Base-by-base conservation (phyloP, 306 rosid species). In the Hippophae gyantsensis region DNA sequence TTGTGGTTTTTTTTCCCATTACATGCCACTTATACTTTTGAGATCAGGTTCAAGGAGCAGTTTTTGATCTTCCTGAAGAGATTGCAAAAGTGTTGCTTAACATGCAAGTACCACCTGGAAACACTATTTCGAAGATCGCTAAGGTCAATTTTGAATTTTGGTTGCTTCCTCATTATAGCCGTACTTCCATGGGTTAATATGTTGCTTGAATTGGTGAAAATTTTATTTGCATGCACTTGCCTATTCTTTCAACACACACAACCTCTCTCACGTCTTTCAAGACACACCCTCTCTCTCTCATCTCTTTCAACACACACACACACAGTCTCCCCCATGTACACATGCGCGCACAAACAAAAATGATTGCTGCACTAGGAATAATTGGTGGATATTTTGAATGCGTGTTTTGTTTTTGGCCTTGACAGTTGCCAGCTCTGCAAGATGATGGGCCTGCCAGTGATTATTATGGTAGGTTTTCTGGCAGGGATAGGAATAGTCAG, bases 21-120 rank as follows among this genome's bases (percentile, higher is more conserved):
- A 65, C 50, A 61, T 60, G 67, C 71, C 13, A 69, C 66, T 71
- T 58, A 60, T 69, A 38, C 68, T 66, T 63, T 56, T 63, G 56
- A 72, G 41, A 10, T 69, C 93, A 92, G 99, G 79, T 88, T 80
- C 89, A 82, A 69, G 95, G 93, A 72, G 99, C 99, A 3, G 96
- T 92, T 65, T 92, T 92, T 65, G 99, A 92, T 84, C 84, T 92
- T 65, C 96, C 99, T 3, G 96, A 92, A 76, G 99, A 88, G 56
- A 77, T 84, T 67, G 99, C 96, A 23, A 92, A 84, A 64, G 95
- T 83, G 76, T 78, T 92, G 73, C 80, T 92, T 55, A 70, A 48
- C n/a, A 85, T 67, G 77, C 82, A 82, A 42, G 51, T 80, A 50
- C 96, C 95, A 54, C 74, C 89, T 52, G 96, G 96, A 70, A 84